Percentiles rank a stretch among this genome's conserved stretches.
Conservation (phyloP, 2,329 filamentous ascomycete genomes). For the Venturia oleaginea region DNA sequence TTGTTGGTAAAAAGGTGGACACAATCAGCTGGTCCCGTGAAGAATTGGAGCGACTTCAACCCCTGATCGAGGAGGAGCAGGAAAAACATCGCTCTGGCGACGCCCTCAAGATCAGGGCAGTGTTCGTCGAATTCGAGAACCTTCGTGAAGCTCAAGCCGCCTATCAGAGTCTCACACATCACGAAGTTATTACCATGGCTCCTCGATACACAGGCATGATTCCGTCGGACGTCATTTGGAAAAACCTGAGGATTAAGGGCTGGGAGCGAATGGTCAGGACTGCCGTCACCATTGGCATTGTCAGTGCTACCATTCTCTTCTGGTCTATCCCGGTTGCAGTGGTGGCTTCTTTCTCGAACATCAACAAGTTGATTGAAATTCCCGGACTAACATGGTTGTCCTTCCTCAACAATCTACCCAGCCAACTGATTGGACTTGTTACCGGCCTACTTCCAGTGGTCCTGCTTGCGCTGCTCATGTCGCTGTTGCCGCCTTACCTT, state of each 20-base stretch:
- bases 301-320: slow-evolving; percentile 74
- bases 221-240: slow-evolving; percentile 81
- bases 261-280: slow-evolving; percentile 72
- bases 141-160: slow-evolving; percentile 80
- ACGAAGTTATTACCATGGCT: slow-evolving; percentile 77
- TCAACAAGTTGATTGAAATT: slow-evolving; percentile 51
- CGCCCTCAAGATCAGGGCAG: slow-evolving; percentile 55
- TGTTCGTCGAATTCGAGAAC: slow-evolving; percentile 82
- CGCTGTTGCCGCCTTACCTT: slow-evolving; percentile 35
- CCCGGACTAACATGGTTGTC: slow-evolving; percentile 28
- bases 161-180: slow-evolving; percentile 78
- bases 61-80: slow-evolving; percentile 61
- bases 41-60: slow-evolving; percentile 66
- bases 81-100: slow-evolving; percentile 55
- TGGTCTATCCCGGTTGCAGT: slow-evolving; percentile 71
- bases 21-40: slow-evolving; percentile 83
- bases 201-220: slow-evolving; percentile 76
- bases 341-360: slow-evolving; percentile 79
- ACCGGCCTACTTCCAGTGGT: slow-evolving; percentile 36
- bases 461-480: slow-evolving; percentile 35
- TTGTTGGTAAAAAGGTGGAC: slow-evolving; percentile 43
- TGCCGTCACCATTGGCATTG: slow-evolving; percentile 59
- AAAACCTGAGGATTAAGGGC: slow-evolving; percentile 73
- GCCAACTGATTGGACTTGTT: slow-evolving; percentile 34
- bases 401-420: slow-evolving; percentile 35